Base-by-base conservation (phyloP, 495 filamentous ascomycete genomes). In the Xylaria grammica region DNA sequence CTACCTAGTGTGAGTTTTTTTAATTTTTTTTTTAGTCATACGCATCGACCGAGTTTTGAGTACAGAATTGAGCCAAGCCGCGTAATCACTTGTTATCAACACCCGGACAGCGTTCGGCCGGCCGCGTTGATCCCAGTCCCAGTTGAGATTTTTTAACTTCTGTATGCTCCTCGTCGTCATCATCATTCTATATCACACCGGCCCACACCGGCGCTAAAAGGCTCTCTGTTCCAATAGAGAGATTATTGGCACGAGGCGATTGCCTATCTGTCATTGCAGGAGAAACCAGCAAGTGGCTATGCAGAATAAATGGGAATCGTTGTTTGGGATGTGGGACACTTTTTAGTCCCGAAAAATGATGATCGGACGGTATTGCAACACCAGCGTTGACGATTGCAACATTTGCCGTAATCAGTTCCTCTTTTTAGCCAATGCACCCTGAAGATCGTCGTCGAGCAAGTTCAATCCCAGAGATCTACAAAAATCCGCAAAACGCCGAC, bases 311-410 rank as follows among this genome's bases (percentile, higher is more conserved):
- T 54, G 8, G 26, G 45, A 29, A 57, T 57, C 54, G 24, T 32
- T 30, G 54, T 57, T 45, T 30, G 30, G 17, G 26, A 44, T 30
- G 19, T 57, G 54, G 54, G 54, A 59, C 44, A 36, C 42, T 48
- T 32, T 17, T 15, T n/a, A 46, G 27, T 36, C n/a, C n/a, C 42
- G 17, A 59, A 10, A 24, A 59, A 4, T 11, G 56, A 59, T 34
- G 27, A 44, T 48, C 29, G 10, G 15, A 48, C 48, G 27, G 19
- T 20, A 48, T 59, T 48, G 56, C 56, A 59, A 59, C 56, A 48
- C 42, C 24, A 5, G 19, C n/a, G 6, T 59, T 59, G 44, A 34
- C 1, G n/a, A 59, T 59, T 59, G 56, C 56, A 59, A 59, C 56
- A 59, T 59, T 26, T 48, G 42, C 42, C 40, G 44, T 59, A 38